Conservation (phyloP, 495 filamentous ascomycete species). For the Xylona heveae region DNA sequence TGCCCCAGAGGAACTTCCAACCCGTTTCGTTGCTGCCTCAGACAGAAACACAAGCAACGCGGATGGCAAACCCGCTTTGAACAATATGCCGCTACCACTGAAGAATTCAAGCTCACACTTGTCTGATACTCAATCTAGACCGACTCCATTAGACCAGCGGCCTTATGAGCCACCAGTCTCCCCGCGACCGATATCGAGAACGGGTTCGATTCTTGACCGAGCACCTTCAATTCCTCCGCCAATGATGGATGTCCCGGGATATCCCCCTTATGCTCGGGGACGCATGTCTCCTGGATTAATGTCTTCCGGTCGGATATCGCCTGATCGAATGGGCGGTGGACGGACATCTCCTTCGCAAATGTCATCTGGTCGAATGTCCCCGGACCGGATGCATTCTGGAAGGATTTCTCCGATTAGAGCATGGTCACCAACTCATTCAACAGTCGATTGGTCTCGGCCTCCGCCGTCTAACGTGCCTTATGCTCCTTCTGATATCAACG, state of each 20-base stretch:
- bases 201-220: slow-evolving; percentile 30
- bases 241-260: slow-evolving; percentile 23
- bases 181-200: slow-evolving; percentile 20
- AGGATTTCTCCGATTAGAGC: slow-evolving; percentile 39
- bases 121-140: slow-evolving; percentile 11
- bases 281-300: too few species aligned
- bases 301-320: too few species aligned
- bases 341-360: too few species aligned
- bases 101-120: slow-evolving; percentile 6
- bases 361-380: too few species aligned
- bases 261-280: slow-evolving; percentile 12
- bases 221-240: slow-evolving; percentile 35
- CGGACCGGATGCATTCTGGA: slow-evolving; percentile 18
- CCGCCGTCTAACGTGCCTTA: slow-evolving; percentile 49
- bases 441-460: slow-evolving; percentile 43
- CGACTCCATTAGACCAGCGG: slow-evolving; percentile 13
- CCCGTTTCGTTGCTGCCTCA: slow-evolving; percentile 1
- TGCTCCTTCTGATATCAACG: slow-evolving; percentile 75
- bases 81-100: not conserved
- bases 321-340: too few species aligned
- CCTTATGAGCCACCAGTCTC: slow-evolving; percentile 18
- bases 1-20: not conserved
- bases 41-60: slow-evolving; percentile 4
- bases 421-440: slow-evolving; percentile 49
- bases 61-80: not conserved